A percentile compares a stretch with the other conserved stretches of the same genome.
These are phyloP conservation scores for Puccinia novopanici DNA, from an alignment of 1,284 basidiomycete genomes.

Conservation along the genomic window DNA sequence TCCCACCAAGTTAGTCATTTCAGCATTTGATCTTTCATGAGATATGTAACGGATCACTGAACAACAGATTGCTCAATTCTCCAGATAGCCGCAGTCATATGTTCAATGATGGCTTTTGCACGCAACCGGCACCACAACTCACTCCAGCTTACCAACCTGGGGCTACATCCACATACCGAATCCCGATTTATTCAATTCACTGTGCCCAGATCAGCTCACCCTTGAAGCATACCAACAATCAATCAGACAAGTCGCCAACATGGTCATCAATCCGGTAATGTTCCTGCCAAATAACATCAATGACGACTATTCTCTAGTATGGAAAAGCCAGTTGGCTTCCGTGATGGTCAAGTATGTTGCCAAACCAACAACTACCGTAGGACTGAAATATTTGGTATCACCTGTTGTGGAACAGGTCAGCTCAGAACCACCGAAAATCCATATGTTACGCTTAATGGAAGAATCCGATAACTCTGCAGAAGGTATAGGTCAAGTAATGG, in stretches of 20 bases:
- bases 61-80: too few species aligned
- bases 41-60: too few species aligned
- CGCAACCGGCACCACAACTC: background rate
- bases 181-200: background rate
- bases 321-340: too few species aligned
- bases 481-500: conserved; percentile 1
- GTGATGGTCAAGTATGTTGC: background rate
- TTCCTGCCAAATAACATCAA: background rate
- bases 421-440: background rate
- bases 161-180: background rate
- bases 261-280: background rate
- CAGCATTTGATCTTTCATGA: too few species aligned
- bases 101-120: background rate
- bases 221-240: background rate
- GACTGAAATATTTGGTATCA: background rate
- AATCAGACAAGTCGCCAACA: background rate
- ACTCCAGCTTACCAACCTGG: background rate
- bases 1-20: too few species aligned
- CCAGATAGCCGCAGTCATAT: background rate
- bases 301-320: background rate
- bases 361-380: background rate
- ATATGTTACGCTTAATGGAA: conserved; percentile 5
- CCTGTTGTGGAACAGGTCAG: background rate
- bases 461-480: background rate
- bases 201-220: too few species aligned